A percentile compares a stretch with the other conserved stretches of the same genome.
Conservation (phyloP, 1,284 basidiomycete genomes). For the Paramarasmius palmivorus region DNA sequence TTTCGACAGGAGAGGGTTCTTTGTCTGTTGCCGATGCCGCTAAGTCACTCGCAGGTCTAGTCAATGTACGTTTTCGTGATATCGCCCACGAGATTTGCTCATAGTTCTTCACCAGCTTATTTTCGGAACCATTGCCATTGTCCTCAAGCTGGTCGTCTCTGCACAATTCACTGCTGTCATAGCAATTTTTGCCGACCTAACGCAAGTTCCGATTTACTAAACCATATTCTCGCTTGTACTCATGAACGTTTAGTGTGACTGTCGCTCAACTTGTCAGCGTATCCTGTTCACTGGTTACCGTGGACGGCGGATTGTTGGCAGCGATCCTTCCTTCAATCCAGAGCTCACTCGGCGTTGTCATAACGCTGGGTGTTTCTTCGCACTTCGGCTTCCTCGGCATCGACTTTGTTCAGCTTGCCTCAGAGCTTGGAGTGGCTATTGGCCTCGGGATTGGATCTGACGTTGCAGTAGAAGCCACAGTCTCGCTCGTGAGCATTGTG, state of each 20-base stretch:
- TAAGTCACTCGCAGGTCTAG: not conserved
- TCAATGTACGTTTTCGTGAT: not conserved
- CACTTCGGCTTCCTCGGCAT: slow-evolving; percentile 1
- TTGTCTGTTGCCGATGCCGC: not conserved
- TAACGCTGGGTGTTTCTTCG: not conserved
- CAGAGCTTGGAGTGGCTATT: not conserved
- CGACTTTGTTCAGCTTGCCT: not conserved
- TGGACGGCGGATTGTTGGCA: not conserved
- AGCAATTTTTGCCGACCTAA: not conserved
- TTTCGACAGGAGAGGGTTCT: not conserved
- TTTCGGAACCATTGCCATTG: not conserved
- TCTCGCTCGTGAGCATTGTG: not conserved
- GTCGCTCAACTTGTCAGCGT: not conserved
- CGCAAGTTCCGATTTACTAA: no score
- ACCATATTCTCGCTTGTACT: no score
- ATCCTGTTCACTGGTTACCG: not conserved
- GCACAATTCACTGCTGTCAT: not conserved
- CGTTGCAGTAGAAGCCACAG: not conserved
- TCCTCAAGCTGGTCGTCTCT: not conserved
- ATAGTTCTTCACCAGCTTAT: not conserved
- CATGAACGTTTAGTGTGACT: not conserved
- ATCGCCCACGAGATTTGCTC: not conserved
- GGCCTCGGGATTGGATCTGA: not conserved
- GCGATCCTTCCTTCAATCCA: slow-evolving; percentile 1
- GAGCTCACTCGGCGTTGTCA: not conserved